Evolutionary conservation across 2,329 filamentous ascomycete genomes (phyloP).

Genomic region (Monosporascus sp.): DNA sequence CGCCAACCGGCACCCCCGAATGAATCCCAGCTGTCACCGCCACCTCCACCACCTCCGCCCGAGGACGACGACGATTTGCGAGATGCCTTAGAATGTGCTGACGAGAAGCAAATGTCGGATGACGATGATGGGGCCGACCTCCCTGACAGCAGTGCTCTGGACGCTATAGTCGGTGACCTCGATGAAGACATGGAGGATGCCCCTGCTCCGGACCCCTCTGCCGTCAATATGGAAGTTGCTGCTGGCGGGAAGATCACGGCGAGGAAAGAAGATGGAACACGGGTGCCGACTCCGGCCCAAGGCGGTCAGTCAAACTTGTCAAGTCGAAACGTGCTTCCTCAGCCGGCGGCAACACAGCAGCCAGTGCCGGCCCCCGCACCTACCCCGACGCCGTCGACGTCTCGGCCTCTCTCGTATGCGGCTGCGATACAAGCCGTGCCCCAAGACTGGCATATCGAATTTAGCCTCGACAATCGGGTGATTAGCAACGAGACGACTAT

Average conservation of each 20-base stretch:
- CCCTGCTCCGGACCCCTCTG: constrained; percentile 70
- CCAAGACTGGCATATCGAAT: constrained; percentile 97
- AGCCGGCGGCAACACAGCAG: constrained; percentile 35
- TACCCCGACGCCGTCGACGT: constrained; percentile 39
- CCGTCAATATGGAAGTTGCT: constrained; percentile 87
- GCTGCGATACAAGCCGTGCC: constrained; percentile 75
- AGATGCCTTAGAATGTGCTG: constrained; percentile 82
- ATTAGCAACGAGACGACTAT: constrained; percentile 92
- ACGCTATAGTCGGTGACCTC: constrained; percentile 85
- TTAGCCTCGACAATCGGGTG: constrained; percentile 77
- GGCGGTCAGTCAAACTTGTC: constrained; percentile 33
- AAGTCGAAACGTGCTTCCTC: constrained; percentile 31
- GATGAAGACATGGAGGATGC: constrained; percentile 78
- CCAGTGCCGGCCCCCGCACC: constrained; percentile 10
- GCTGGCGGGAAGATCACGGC: constrained; percentile 84
- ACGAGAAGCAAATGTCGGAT: constrained; percentile 79
- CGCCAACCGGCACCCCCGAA: constrained; percentile 46
- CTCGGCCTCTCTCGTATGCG: constrained; percentile 74
- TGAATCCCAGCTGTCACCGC: constrained; percentile 47
- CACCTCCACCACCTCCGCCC: constrained; percentile 50
- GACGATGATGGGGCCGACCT: constrained; percentile 59
- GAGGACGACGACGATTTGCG: constrained; percentile 58
- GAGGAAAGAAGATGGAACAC: constrained; percentile 84
- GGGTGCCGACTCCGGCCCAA: constrained; percentile 77
- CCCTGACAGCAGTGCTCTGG: constrained; percentile 63